Evolutionary conservation across 768 basidiomycete species (phyloP), one percentile per base, ranked within the genome.

Genomic region (Russula sp.): DNA sequence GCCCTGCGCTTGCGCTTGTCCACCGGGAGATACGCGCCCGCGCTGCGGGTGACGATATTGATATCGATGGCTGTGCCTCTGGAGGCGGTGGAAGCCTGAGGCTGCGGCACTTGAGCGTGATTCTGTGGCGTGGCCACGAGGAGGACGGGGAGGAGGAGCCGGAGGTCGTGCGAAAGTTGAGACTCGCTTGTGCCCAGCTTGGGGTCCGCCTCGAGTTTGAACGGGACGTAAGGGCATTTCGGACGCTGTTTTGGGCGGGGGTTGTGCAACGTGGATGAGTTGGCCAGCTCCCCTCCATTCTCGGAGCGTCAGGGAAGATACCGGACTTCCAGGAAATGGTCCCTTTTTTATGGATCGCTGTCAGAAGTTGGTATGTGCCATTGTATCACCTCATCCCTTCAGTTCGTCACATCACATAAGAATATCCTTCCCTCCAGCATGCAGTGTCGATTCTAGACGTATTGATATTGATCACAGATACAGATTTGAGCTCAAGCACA

Each of bases 151-250:
- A 78, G 42, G 76, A 67, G 13, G 81, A 87, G 58, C 73, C 29
- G 1, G 34, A 78, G 42, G 76, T 80, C 64, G 75, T 86, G 38
- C 67, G 81, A 25, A 75, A 76, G 42, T 73, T 90, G 62, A 83
- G 79, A 73, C 83, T 86, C 66, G 80, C 79, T 5, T 90, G 88
- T 71, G 85, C 83, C 16, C 77, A 77, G 67, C 76, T 77, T 62
- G 86, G 86, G 50, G 75, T 88, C 48, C 79, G 79, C 34, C 70
- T 88, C 65, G 71, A 73, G 56, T 71, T 83, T 39, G 80, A 80
- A 34, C 72, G 71, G 50, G 80, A 86, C 67, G 74, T 87, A 45
- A 72, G 74, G 61, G 70, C 70, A 59, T 85, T 86, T 71, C 25
- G 25, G 25, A 29, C 25, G 25, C 81, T 87, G 53, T 58, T 58